Evolutionary conservation across 768 basidiomycete species (phyloP).

Genomic region (Pholiota conissans): DNA sequence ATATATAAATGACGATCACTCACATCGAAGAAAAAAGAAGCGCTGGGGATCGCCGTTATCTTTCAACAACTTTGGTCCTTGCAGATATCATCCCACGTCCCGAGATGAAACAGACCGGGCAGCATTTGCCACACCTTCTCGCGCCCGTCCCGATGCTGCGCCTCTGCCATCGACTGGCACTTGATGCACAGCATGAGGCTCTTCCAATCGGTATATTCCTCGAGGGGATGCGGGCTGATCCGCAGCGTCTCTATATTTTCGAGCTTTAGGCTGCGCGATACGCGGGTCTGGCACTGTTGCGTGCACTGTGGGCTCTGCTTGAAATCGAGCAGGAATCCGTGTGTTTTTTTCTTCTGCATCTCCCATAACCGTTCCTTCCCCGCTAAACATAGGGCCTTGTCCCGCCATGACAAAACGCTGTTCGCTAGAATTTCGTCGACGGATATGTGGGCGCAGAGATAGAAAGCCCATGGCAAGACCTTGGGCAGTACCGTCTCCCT

Average conservation of each 20-base stretch:
- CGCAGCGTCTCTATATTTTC: conserved; percentile 33
- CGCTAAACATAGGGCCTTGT: conserved; percentile 41
- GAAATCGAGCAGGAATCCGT: conserved; percentile 37
- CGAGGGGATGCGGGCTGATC: conserved; percentile 36
- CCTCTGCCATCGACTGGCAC: conserved; percentile 29
- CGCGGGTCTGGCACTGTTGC: conserved; percentile 24
- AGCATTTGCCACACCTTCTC: conserved; percentile 38
- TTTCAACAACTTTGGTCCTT: conserved; percentile 33
- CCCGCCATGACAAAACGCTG: conserved; percentile 36
- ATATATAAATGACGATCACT: neutral
- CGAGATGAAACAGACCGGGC: conserved; percentile 35
- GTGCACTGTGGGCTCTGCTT: conserved; percentile 29
- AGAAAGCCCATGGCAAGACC: conserved; percentile 46
- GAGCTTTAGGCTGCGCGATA: conserved; percentile 24
- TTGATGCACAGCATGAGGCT: conserved; percentile 30
- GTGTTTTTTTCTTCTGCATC: conserved; percentile 35
- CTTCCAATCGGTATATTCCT: conserved; percentile 35
- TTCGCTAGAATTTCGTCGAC: conserved; percentile 35
- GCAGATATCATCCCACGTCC: conserved; percentile 38
- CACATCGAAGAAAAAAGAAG: neutral
- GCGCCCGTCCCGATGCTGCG: conserved; percentile 32
- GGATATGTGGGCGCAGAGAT: conserved; percentile 41
- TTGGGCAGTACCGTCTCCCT: conserved; percentile 38
- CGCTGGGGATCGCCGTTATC: neutral
- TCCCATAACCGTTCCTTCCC: conserved; percentile 42